Conservation (phyloP, 1,284 basidiomycete genomes). For the Termitomyces sp. region DNA sequence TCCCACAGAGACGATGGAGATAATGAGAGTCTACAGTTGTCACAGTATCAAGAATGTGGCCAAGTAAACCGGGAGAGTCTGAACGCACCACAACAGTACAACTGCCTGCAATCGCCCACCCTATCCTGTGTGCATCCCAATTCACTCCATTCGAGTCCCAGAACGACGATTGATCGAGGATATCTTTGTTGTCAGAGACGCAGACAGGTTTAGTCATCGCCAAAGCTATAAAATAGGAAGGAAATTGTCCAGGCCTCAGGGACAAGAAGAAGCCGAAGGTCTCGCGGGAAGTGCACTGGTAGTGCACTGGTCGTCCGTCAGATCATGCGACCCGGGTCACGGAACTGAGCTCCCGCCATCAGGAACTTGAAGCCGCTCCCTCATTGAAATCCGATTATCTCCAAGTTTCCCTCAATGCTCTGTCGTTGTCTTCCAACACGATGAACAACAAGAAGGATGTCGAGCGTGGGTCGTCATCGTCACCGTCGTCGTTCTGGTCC, state of each 20-base stretch:
- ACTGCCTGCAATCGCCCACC: conserved; percentile 69
- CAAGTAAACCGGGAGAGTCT: neutral
- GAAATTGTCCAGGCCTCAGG: neutral
- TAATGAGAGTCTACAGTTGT: conserved; percentile 48
- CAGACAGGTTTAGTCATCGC: conserved; percentile 8
- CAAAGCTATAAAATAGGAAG: neutral
- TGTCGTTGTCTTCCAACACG: neutral
- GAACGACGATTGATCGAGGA: conserved; percentile 55
- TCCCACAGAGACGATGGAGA: conserved; percentile 50
- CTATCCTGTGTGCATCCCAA: conserved; percentile 65
- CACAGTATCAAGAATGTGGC: neutral
- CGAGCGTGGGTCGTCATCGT: conserved; percentile 2
- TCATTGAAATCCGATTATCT: no score
- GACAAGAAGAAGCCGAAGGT: neutral
- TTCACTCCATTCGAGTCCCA: conserved; percentile 47
- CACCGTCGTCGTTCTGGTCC: conserved; percentile 25
- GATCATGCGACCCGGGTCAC: neutral
- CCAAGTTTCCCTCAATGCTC: no score
- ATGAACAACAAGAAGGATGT: conserved; percentile 10
- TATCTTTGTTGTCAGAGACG: conserved; percentile 40
- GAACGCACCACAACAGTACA: conserved; percentile 55
- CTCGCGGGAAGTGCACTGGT: neutral
- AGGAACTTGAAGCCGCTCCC: neutral
- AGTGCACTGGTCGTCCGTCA: neutral
- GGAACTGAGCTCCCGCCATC: neutral